phyloP scores from a whole-genome alignment of 1,139 yeast species.

The Pichia kudriavzevii region DNA sequence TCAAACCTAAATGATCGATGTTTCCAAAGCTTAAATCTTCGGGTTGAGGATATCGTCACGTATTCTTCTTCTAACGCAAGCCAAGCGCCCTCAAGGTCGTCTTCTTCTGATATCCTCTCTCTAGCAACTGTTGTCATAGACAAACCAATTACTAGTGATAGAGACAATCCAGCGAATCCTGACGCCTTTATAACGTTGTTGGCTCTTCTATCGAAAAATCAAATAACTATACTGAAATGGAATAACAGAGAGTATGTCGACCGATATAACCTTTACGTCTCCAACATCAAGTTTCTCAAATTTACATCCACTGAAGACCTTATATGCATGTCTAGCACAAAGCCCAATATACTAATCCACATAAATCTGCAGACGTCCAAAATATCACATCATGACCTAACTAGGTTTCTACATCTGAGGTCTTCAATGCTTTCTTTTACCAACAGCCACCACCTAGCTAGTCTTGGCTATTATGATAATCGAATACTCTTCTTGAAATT shows the following conservation, averaged over 20 bases:
- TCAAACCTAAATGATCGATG: background rate
- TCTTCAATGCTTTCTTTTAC: conserved; percentile 5
- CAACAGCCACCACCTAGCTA: conserved; percentile 4
- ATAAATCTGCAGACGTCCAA: conserved; percentile 9
- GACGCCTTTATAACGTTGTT: conserved; percentile 6
- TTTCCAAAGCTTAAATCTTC: conserved; percentile 1
- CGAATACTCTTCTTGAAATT: conserved; percentile 9
- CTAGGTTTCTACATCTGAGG: conserved; percentile 3
- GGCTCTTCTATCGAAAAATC: conserved; percentile 8
- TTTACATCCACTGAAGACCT: conserved; percentile 7
- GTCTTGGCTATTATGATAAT: conserved; percentile 3
- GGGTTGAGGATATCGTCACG: background rate
- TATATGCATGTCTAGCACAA: conserved; percentile 5
- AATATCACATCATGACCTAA: conserved; percentile 10
- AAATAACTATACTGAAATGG: conserved; percentile 13
- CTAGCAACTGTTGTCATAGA: conserved; percentile 24
- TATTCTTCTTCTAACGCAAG: conserved; percentile 6
- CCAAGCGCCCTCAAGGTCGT: conserved; percentile 1
- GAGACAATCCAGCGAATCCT: background rate
- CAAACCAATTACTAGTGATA: conserved; percentile 2
- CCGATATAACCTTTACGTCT: conserved; percentile 12
- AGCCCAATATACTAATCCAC: conserved; percentile 10
- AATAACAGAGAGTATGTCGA: conserved; percentile 9
- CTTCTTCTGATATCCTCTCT: conserved; percentile 23
- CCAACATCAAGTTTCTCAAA: conserved; percentile 6